Conservation (phyloP, 2,329 filamentous ascomycete species). For the Davidsoniella virescens region DNA sequence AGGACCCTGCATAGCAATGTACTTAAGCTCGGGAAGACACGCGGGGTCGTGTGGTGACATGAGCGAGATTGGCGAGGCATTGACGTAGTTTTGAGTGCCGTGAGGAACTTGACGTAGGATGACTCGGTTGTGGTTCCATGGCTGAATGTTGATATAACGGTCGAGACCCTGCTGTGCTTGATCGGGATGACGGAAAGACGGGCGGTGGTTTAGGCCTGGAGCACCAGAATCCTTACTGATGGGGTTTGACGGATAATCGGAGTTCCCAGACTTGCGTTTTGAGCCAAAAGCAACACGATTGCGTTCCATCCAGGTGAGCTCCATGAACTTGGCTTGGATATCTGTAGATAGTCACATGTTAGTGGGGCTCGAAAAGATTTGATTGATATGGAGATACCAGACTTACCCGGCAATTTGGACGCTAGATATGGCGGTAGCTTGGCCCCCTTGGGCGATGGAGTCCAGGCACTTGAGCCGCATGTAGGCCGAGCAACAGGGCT, state of each 20-base stretch:
- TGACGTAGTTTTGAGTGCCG: slow-evolving; percentile 62
- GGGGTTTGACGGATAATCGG: slow-evolving; percentile 4
- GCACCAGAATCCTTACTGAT: slow-evolving; percentile 1
- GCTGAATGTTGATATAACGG: slow-evolving; percentile 78
- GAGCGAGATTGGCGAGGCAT: slow-evolving; percentile 56
- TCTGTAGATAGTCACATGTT: slow-evolving; percentile 21
- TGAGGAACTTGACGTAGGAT: slow-evolving; percentile 56
- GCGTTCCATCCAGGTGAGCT: slow-evolving; percentile 37
- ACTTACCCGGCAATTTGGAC: slow-evolving; percentile 23
- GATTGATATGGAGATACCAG: not conserved
- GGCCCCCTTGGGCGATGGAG: slow-evolving; percentile 14
- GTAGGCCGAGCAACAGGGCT: not conserved
- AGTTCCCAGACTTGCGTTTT: slow-evolving; percentile 7
- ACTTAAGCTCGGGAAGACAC: slow-evolving; percentile 33
- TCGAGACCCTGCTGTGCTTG: slow-evolving; percentile 36
- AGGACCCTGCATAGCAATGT: slow-evolving; percentile 90
- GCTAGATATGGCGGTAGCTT: slow-evolving; percentile 26
- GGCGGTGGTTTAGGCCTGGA: slow-evolving; percentile 1
- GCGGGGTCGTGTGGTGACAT: slow-evolving; percentile 25
- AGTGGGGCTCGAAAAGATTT: not conserved
- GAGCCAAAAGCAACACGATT: slow-evolving; percentile 24
- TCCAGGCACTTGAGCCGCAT: not conserved
- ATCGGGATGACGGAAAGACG: slow-evolving; percentile 10
- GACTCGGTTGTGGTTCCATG: slow-evolving; percentile 75
- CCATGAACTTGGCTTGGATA: slow-evolving; percentile 34